Percentiles rank a stretch among this genome's conserved stretches.
These are phyloP conservation scores for Salvia sclarea DNA, from an alignment of 305 asterid genomes.

Conservation along the genomic window DNA sequence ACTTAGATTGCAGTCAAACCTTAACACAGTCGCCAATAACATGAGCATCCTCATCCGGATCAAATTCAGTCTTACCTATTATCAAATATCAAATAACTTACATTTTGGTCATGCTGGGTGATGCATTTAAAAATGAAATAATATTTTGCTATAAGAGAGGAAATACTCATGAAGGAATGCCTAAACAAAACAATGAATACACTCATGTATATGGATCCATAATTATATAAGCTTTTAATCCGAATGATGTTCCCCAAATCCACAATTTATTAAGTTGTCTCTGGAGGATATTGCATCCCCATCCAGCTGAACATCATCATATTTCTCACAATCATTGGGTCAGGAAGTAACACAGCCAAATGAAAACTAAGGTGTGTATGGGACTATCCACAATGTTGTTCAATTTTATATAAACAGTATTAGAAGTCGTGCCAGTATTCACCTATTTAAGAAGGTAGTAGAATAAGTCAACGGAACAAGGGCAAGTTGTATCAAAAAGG, in stretches of 20 bases:
- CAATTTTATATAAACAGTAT: neutral
- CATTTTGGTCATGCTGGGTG: slow-evolving; percentile 23
- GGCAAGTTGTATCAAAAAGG: neutral
- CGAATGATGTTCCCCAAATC: slow-evolving; percentile 16
- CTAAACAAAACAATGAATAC: slow-evolving; percentile 10
- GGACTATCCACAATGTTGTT: neutral
- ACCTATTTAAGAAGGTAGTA: neutral
- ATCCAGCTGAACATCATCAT: neutral
- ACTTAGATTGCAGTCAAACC: slow-evolving; percentile 49
- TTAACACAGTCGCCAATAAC: slow-evolving; percentile 97
- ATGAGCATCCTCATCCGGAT: slow-evolving; percentile 93
- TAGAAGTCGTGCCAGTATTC: neutral
- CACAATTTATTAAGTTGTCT: slow-evolving; percentile 2
- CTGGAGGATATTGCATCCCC: neutral
- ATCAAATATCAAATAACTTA: slow-evolving; percentile 29
- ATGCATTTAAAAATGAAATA: slow-evolving; percentile 4
- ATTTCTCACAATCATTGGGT: slow-evolving; percentile 1
- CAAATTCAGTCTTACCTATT: slow-evolving; percentile 84
- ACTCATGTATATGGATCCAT: neutral
- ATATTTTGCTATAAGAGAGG: slow-evolving; percentile 1
- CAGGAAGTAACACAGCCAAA: slow-evolving; percentile 9
- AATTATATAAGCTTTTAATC: slow-evolving; percentile 6
- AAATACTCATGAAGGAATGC: neutral
- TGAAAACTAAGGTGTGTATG: neutral
- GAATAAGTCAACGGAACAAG: neutral